phyloP scores from a whole-genome alignment of 2,329 filamentous ascomycete genomes.

The Tolypocladium cylindrosporum region DNA sequence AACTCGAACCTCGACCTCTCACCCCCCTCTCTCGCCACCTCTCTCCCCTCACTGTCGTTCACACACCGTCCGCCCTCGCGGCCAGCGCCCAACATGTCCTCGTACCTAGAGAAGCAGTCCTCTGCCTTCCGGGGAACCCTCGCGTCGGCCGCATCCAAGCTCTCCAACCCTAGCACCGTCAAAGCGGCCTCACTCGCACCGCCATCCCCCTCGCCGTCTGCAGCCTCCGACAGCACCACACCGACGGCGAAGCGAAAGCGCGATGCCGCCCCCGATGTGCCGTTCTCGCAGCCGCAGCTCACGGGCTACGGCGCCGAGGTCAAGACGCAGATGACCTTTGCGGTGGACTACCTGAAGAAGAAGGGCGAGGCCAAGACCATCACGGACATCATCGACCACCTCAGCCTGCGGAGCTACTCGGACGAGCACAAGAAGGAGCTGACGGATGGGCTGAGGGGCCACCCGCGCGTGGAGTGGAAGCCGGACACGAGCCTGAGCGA shows the following conservation, averaged over 20 bases:
- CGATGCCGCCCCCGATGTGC: constrained; percentile 41
- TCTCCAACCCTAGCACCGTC: constrained; percentile 39
- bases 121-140: constrained; percentile 52
- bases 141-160: constrained; percentile 52
- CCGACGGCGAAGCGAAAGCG: constrained; percentile 54
- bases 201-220: constrained; percentile 53
- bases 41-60: neutral
- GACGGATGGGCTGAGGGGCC: constrained; percentile 56
- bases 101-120: constrained; percentile 55
- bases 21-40: neutral
- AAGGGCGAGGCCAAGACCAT: constrained; percentile 61
- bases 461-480: constrained; percentile 48
- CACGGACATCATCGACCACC: constrained; percentile 67
- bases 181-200: constrained; percentile 37
- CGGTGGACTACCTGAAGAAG: constrained; percentile 71
- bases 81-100: constrained; percentile 38
- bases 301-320: constrained; percentile 70
- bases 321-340: constrained; percentile 80
- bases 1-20: neutral
- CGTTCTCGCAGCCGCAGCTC: constrained; percentile 66
- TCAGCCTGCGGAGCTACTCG: constrained; percentile 57
- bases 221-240: constrained; percentile 49
- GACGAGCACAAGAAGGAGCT: constrained; percentile 55
- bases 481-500: constrained; percentile 50
- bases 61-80: neutral